Evolutionary conservation across 2,329 filamentous ascomycete genomes (phyloP), one percentile per base, ranked within the genome.

Genomic region (Clonostachys chloroleuca): DNA sequence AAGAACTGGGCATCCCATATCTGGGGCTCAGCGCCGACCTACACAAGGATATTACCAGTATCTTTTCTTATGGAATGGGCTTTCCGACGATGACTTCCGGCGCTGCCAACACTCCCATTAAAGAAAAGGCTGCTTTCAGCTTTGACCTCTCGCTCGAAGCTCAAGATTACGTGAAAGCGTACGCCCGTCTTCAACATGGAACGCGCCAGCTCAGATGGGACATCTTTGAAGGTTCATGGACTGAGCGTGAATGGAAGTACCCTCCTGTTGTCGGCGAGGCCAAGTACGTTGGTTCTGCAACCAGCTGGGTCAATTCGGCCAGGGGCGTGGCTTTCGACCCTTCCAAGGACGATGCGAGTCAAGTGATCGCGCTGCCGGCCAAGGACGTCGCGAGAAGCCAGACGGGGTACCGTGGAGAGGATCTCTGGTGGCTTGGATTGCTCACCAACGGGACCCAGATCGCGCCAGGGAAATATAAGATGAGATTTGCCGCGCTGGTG

Each of bases 1-100:
- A 67, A 42, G 50, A 56, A 7, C 54, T 66, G 10, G 58, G 56
- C 2, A 51, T 66, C 10, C 65, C 64, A 6, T 67, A 68, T 51
- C 33, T 60, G n/a, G 62, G 56, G n/a, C 51, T 58, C 14, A 56
- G 45, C 2, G 53, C 55, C 44, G 52, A 58, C 39, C 14, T 59
- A 18, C 51, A 56, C 42, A 45, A 47, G 6, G 52, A 59, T 17
- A 39, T 56, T 4, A 45, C 42, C 16, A 46, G 52, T 10, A 50
- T 56, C 40, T 13, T 10, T 20, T 12, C 30, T 36, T 58, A 53
- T 45, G 16, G 34, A 33, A 44, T 47, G 35, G 47, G 52, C 44
- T 52, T 44, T 45, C 52, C 52, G 2, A 40, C 45, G 5, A 49
- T 49, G 10, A 30, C 42, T 35, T 55, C 50, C 2, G 47, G 43